Base-by-base conservation (phyloP, 495 filamentous ascomycete species). In the Tirmania nivea region DNA sequence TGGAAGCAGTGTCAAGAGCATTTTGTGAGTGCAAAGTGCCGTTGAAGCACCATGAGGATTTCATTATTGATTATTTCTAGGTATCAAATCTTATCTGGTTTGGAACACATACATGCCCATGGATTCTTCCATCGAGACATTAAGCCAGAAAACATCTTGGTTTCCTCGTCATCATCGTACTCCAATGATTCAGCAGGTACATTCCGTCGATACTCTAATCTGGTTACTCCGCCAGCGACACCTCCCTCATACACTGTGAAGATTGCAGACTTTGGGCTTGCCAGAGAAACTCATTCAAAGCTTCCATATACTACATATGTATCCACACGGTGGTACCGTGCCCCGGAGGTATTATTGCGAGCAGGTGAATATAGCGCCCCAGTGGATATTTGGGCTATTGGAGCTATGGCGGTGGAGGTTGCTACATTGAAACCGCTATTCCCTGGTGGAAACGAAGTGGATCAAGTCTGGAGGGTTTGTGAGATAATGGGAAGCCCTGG, bases 401-500 rank as follows among this genome's bases (percentile, higher is more conserved):
- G 92, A 64, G 92, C 92, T n/a, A 99, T 99, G 92, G 90, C 92
- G 8, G 92, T 99, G 2, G 92, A 99, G 65, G 84, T 99, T 59
- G 92, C 92, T 10, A 99, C 92, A 1, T 66, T 99, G 53, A 99
- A 96, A 70, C 92, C 92, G 7, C 69, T 99, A 10, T 99, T 99
- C 69, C 92, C 92, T 3, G 92, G 92, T 60, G 84, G 85, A 54
- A 99, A 99, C 62, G 92, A 99, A 67, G 92, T 99, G 4, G 92
- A 96, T 61, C 92, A 99, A 68, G 89, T 99, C 10, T 99, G 92
- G 92, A 80, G 92, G 58, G 83, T 99, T 1, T 99, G 92, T 64
- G 92, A 99, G 66, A 94, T 99, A 55, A 99, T 99, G 92, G 92
- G 92, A 19, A 95, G 89, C 70, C 92, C 92, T 12, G 92, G 90